Conservation (phyloP, 2,329 filamentous ascomycete species). For the Colletotrichum phormii region DNA sequence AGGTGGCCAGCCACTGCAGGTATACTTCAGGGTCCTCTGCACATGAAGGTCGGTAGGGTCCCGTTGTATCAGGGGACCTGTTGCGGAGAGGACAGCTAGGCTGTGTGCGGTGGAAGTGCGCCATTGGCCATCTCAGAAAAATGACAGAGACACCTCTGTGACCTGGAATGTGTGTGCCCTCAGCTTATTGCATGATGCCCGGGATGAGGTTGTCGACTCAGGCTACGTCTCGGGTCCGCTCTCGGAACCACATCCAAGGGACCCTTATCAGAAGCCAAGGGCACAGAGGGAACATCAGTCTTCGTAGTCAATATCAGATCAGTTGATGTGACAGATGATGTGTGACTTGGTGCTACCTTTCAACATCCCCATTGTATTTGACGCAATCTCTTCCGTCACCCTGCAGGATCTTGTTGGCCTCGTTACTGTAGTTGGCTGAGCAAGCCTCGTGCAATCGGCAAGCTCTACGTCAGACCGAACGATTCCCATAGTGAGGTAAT, state of each 20-base stretch:
- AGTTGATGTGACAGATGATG: background rate
- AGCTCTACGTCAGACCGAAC: background rate
- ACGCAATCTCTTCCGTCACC: constrained; percentile 18
- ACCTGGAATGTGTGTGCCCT: background rate
- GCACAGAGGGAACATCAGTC: background rate
- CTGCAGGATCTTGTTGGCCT: background rate
- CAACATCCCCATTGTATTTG: background rate
- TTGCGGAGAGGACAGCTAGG: background rate
- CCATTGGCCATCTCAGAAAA: constrained; percentile 9
- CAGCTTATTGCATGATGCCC: background rate
- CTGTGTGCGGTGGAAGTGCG: constrained; percentile 10
- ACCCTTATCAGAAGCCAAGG: constrained; percentile 16
- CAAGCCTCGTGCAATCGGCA: background rate
- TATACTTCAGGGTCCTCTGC: constrained; percentile 18
- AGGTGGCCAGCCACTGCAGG: background rate
- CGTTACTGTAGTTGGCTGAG: background rate
- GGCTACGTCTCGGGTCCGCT: constrained; percentile 16
- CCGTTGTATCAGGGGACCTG: constrained; percentile 5
- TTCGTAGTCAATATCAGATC: background rate
- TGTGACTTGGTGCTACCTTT: background rate
- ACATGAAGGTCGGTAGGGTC: constrained; percentile 21
- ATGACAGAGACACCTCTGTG: constrained; percentile 5
- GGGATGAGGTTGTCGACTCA: background rate
- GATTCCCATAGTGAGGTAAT: background rate
- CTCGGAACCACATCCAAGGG: constrained; percentile 9